These are phyloP conservation scores for Candida yuanshanica DNA, from an alignment of 805 yeast genomes.

Conservation along the genomic window DNA sequence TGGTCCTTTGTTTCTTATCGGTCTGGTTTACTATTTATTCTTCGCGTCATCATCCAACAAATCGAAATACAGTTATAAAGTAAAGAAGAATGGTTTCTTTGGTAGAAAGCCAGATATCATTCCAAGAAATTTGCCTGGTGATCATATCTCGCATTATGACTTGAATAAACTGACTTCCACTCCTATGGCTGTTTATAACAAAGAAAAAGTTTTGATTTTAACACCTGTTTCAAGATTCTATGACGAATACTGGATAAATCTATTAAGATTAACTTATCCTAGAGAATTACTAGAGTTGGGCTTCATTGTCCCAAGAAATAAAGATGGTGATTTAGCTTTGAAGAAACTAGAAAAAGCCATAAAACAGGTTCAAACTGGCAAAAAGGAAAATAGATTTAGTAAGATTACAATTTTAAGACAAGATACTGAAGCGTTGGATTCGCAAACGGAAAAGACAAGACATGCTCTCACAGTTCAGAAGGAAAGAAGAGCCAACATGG, in stretches of 20 bases:
- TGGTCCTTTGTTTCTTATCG: conserved; percentile 40
- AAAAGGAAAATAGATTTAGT: conserved; percentile 61
- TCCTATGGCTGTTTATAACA: conserved; percentile 63
- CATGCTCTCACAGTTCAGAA: conserved; percentile 86
- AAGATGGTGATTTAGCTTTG: conserved; percentile 78
- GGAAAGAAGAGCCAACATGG: conserved; percentile 86
- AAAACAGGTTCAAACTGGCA: conserved; percentile 60
- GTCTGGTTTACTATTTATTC: conserved; percentile 37
- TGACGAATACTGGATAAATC: conserved; percentile 82
- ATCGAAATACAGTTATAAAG: conserved; percentile 24
- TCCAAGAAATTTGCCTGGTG: conserved; percentile 58
- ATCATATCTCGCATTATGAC: conserved; percentile 79
- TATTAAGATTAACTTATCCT: conserved; percentile 72
- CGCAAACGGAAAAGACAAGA: conserved; percentile 80
- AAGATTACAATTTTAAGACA: conserved; percentile 88
- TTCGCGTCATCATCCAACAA: conserved; percentile 28
- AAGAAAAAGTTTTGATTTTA: conserved; percentile 78
- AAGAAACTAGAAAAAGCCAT: conserved; percentile 69
- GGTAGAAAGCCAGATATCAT: conserved; percentile 48
- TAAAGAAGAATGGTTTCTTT: conserved; percentile 23
- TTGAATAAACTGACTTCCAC: conserved; percentile 73
- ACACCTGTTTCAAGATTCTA: conserved; percentile 89
- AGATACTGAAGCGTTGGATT: conserved; percentile 70
- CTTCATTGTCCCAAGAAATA: conserved; percentile 79
- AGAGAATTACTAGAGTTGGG: conserved; percentile 83